phyloP scores from a whole-genome alignment of 2,329 filamentous ascomycete genomes.

The Fusarium drepaniforme region DNA sequence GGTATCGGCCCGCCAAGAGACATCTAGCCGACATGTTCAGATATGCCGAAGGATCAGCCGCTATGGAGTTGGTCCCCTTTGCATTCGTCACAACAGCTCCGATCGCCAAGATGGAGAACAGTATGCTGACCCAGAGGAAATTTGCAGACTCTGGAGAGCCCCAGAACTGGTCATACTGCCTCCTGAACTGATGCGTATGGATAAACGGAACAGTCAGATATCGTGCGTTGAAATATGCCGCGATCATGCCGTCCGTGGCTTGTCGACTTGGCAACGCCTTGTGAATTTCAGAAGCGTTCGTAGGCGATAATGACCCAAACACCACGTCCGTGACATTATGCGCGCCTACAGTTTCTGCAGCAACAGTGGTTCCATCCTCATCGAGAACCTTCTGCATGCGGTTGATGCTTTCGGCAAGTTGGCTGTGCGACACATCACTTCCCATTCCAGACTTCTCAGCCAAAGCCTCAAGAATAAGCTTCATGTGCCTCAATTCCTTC shows the following conservation, averaged over 20 bases:
- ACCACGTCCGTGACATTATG: neutral
- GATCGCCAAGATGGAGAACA: conserved; percentile 24
- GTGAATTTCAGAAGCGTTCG: neutral
- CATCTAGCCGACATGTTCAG: conserved; percentile 13
- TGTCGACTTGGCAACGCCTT: conserved; percentile 17
- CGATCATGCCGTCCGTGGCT: conserved; percentile 3
- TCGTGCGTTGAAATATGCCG: conserved; percentile 20
- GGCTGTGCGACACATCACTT: neutral
- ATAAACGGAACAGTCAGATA: conserved; percentile 14
- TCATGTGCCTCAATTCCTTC: conserved; percentile 25
- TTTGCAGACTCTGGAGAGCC: neutral
- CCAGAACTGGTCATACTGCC: conserved; percentile 33
- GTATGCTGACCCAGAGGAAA: conserved; percentile 23
- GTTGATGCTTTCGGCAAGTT: neutral
- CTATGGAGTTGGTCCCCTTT: neutral
- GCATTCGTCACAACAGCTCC: neutral
- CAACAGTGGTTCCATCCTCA: neutral
- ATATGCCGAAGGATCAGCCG: neutral
- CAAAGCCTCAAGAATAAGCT: neutral
- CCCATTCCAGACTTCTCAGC: neutral
- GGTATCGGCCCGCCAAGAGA: conserved; percentile 16
- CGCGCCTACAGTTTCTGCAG: neutral
- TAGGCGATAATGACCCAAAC: neutral
- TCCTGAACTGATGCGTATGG: conserved; percentile 22
- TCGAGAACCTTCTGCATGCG: neutral